Evolutionary conservation across 2,329 filamentous ascomycete genomes (phyloP).

Genomic region (Phyllosticta citriasiana): DNA sequence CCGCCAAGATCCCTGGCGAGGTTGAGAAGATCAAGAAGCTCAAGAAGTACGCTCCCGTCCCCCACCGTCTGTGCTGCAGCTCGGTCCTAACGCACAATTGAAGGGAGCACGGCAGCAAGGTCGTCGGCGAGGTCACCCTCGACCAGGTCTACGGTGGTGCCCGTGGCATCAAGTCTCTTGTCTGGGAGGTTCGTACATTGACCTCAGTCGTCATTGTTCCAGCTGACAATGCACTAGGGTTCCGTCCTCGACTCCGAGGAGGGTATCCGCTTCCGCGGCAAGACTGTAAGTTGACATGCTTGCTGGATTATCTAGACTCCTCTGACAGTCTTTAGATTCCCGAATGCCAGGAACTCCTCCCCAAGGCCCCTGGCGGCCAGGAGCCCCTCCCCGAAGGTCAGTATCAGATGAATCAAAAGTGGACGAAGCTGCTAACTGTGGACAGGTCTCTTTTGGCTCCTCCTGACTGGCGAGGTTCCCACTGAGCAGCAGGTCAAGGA

Average conservation of each 20-base stretch:
- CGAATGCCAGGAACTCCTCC: slow-evolving; percentile 94
- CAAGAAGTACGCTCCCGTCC: slow-evolving; percentile 61
- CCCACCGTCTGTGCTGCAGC: not conserved
- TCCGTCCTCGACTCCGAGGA: slow-evolving; percentile 97
- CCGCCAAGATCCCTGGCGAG: slow-evolving; percentile 89
- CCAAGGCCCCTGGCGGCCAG: slow-evolving; percentile 91
- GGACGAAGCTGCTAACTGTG: slow-evolving; percentile 11
- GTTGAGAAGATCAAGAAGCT: slow-evolving; percentile 99
- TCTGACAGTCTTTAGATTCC: slow-evolving; percentile 53
- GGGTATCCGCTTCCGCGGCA: slow-evolving; percentile 98
- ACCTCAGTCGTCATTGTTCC: slow-evolving; percentile 9
- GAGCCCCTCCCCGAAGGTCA: slow-evolving; percentile 91
- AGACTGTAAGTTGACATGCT: slow-evolving; percentile 51
- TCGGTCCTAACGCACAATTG: slow-evolving; percentile 12
- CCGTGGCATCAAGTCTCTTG: slow-evolving; percentile 95
- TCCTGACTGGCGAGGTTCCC: slow-evolving; percentile 94
- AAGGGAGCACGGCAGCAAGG: slow-evolving; percentile 90
- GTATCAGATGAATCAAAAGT: not conserved
- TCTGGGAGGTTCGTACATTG: slow-evolving; percentile 65
- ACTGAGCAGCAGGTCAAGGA: slow-evolving; percentile 97
- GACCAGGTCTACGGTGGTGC: slow-evolving; percentile 99
- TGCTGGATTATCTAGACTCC: slow-evolving; percentile 11
- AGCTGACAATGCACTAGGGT: slow-evolving; percentile 38
- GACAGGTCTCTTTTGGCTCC: slow-evolving; percentile 94
- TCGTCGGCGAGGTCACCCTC: slow-evolving; percentile 93